Conservation (phyloP, 345 rosid genomes). For the Eucalyptus globulus region DNA sequence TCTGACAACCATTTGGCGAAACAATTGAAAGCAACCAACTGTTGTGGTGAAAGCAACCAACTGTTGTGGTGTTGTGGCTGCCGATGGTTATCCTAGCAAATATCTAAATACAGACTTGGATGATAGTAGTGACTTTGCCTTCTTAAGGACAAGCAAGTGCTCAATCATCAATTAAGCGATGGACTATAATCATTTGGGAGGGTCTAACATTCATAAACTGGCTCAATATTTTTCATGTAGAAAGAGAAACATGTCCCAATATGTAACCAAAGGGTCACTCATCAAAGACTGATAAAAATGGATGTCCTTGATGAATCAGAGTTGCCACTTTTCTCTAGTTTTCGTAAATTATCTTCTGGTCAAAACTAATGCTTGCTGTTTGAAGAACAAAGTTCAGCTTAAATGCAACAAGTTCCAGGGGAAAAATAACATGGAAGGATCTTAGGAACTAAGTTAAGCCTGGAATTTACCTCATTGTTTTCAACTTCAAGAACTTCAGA, state of each 20-base stretch:
- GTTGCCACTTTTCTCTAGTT: not conserved
- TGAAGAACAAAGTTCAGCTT: not conserved
- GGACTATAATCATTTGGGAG: not conserved
- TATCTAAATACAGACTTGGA: not conserved
- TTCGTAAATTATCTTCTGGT: not conserved
- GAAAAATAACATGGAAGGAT: not conserved
- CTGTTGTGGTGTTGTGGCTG: not conserved
- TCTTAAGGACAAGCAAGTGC: not conserved
- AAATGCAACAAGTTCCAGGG: not conserved
- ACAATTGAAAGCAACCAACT: too few relatives aligned
- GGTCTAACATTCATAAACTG: not conserved
- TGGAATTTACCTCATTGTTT: constrained; percentile 23
- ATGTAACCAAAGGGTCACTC: not conserved
- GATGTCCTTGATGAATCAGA: not conserved
- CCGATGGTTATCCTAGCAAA: not conserved
- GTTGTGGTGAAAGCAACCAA: not conserved
- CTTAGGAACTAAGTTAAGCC: not conserved
- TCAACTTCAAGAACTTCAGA: constrained; percentile 24
- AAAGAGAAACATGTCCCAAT: not conserved
- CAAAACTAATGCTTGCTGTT: not conserved
- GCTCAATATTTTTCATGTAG: not conserved
- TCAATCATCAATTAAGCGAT: not conserved
- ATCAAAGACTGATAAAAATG: not conserved
- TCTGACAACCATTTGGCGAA: not conserved
- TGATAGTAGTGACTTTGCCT: not conserved